phyloP scores from a whole-genome alignment of 2,329 filamentous ascomycete species.

The Sphaerulina vaccinii region DNA sequence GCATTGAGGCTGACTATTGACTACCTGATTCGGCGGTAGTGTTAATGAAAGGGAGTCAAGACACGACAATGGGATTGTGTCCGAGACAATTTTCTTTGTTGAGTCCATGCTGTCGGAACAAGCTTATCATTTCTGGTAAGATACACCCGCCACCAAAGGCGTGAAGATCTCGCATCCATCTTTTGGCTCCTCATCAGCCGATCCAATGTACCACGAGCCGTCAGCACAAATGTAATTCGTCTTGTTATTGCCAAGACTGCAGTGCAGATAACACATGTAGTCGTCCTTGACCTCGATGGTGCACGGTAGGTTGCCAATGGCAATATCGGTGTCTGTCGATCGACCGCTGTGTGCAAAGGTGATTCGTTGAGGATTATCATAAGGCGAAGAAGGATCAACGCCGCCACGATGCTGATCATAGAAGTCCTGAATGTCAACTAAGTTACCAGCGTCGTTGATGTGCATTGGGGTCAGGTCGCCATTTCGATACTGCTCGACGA shows the following conservation, averaged over 20 bases:
- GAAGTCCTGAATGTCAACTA: not conserved
- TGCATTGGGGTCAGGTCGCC: not conserved
- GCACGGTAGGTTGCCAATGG: no score
- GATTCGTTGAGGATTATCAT: not conserved
- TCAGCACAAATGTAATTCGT: slow-evolving; percentile 2
- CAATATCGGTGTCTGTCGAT: not conserved
- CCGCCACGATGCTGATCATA: no score
- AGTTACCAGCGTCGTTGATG: not conserved
- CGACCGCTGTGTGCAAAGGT: not conserved
- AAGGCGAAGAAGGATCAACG: not conserved
- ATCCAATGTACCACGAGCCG: slow-evolving; percentile 7
- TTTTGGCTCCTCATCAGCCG: not conserved
- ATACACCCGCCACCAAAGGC: no score
- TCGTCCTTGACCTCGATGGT: slow-evolving; percentile 5
- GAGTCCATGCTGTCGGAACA: not conserved
- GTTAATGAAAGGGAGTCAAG: not conserved
- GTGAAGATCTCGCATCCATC: not conserved
- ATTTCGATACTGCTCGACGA: not conserved
- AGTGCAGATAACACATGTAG: slow-evolving; percentile 5
- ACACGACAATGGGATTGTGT: not conserved
- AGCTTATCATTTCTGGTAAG: no score
- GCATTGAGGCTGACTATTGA: not conserved
- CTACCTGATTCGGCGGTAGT: not conserved
- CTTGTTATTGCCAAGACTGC: not conserved
- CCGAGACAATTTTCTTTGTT: not conserved